These are phyloP conservation scores for Nicotiana noctiflora DNA, from an alignment of 257 asterid species.

Conservation along the genomic window DNA sequence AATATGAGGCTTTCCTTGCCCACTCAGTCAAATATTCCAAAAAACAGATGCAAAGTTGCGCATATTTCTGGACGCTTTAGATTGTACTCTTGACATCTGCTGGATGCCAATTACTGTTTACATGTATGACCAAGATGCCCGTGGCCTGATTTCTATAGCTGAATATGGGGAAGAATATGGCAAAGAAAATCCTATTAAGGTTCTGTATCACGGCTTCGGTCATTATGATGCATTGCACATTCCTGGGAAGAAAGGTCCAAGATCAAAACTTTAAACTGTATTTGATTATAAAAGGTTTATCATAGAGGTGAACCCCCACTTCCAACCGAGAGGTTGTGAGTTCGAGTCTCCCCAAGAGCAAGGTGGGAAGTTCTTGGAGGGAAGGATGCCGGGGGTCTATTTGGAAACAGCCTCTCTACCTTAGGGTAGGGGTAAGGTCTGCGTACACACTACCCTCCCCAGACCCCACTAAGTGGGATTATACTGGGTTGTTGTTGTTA, in stretches of 20 bases:
- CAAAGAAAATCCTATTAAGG: conserved; percentile 61
- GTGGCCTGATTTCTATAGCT: conserved; percentile 79
- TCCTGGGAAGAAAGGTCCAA: conserved; percentile 39
- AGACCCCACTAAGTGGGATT: too few relatives aligned
- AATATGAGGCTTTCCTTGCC: conserved; percentile 41
- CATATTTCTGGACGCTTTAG: conserved; percentile 36
- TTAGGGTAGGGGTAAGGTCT: too few relatives aligned
- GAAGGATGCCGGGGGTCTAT: too few relatives aligned
- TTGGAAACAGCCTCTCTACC: too few relatives aligned
- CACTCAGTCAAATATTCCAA: conserved; percentile 25
- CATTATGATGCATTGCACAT: conserved; percentile 80
- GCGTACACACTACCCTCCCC: too few relatives aligned
- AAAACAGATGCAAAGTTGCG: conserved; percentile 23
- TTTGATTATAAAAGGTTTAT: not conserved
- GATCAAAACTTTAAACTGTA: conserved; percentile 50
- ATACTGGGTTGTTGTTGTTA: too few relatives aligned
- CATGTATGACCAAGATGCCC: conserved; percentile 61
- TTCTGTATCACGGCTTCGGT: conserved; percentile 83
- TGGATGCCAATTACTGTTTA: conserved; percentile 94
- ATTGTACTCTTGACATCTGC: conserved; percentile 10
- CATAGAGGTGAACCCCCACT: not conserved
- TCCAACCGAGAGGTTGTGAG: too few relatives aligned
- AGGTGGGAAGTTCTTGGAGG: too few relatives aligned
- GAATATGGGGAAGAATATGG: conserved; percentile 93
- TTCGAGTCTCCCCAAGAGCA: too few relatives aligned